Conservation (phyloP, 202 grass and related monocot species). For the Brachypodium distachyon region DNA sequence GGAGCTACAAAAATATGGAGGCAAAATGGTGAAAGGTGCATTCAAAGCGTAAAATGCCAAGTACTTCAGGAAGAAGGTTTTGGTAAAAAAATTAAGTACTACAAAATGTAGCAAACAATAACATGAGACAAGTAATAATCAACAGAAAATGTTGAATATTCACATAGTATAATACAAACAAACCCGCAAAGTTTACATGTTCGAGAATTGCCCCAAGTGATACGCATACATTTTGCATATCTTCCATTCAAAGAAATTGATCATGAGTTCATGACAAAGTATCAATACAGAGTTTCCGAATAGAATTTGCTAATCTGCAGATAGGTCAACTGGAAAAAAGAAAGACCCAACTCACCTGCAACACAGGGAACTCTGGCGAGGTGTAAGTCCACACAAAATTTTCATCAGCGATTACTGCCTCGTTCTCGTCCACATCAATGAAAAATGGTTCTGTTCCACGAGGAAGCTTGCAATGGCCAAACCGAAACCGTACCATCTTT, state of each 20-base stretch:
- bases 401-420: constrained; percentile 20
- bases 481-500: constrained; percentile 42
- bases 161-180: not conserved
- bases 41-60: not conserved
- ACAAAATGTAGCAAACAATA: not conserved
- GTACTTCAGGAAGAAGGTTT: too few species aligned
- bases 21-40: too few species aligned
- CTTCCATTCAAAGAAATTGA: not conserved
- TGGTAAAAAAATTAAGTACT: not conserved
- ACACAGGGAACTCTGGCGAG: constrained; percentile 64
- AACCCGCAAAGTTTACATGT: not conserved
- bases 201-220: too few species aligned
- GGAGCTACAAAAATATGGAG: not conserved
- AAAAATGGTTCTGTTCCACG: constrained; percentile 15
- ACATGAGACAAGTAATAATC: not conserved
- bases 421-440: constrained; percentile 18
- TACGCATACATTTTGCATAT: not conserved
- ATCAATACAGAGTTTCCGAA: not conserved
- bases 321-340: not conserved
- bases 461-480: constrained; percentile 56
- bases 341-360: constrained; percentile 35
- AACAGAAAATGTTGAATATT: not conserved
- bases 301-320: not conserved
- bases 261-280: not conserved
- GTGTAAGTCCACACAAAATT: constrained; percentile 64